Evolutionary conservation across 2,329 filamentous ascomycete genomes (phyloP), one percentile per base, ranked within the genome.

Genomic region (Sporothrix protearum): DNA sequence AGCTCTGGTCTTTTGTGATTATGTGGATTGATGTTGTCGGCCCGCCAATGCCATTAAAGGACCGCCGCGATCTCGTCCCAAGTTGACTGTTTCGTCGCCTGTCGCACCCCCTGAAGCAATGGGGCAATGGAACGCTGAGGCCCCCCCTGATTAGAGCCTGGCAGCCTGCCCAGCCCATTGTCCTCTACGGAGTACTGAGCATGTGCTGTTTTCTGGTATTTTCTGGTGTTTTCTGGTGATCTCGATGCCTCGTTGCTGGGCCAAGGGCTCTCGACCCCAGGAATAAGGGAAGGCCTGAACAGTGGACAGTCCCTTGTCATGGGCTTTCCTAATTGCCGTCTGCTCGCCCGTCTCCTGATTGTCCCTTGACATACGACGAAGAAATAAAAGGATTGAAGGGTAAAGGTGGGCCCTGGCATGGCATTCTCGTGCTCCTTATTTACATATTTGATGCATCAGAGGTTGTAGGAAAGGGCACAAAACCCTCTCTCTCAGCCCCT

Each of bases 11-110:
- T 30, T 25, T n/a, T 30, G 25, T 66, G 63, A 25, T 9, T 12
- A 42, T 66, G 22, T 47, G 36, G 39, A 51, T 51, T 36, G 42
- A 16, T 68, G 45, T 68, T 19, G 47, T 53, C 47, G 64, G 28
- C 30, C 33, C 22, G 66, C 53, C 55, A 63, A 63, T 70, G 55
- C 68, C 57, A 42, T 63, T 53, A 5, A 10, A 12, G 55, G 61
- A 45, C 55, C 68, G 30, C 68, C 68, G 61, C 47, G 36, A 59
- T 55, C 57, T 72, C 71, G 59, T 72, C 71, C 71, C 71, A 72
- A 72, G 71, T 69, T 51, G 66, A 36, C 55, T 71, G 71, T 71
- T 69, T 71, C 71, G 47, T 64, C 33, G 51, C 53, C 39, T 61
- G 68, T 68, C 66, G 33, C 55, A 30, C 22, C 64, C 42, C 64